A percentile compares a stretch with the other conserved stretches of the same genome.
Evolutionary conservation across 1,284 basidiomycete species (phyloP).

Genomic region (Neolentinus lepideus): DNA sequence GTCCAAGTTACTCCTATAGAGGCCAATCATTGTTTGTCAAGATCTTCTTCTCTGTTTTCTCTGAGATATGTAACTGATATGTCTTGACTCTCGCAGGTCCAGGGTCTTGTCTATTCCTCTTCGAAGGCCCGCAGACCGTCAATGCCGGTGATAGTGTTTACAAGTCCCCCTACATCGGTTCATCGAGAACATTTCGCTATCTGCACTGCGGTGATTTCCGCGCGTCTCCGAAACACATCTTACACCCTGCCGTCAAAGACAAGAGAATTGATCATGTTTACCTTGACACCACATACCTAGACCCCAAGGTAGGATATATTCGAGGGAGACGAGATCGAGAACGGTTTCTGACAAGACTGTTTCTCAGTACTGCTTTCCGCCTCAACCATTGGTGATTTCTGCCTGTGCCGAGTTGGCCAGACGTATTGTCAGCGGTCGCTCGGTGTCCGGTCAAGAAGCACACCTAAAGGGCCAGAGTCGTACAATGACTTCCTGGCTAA

Average conservation of each 20-base stretch:
- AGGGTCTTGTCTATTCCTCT: conserved; percentile 90
- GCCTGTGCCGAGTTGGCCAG: conserved; percentile 85
- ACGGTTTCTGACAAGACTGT: background rate
- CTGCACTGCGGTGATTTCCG: conserved; percentile 96
- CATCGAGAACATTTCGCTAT: conserved; percentile 72
- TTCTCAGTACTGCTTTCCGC: conserved; percentile 84
- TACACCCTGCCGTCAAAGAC: conserved; percentile 75
- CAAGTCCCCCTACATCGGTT: conserved; percentile 67
- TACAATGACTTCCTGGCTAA: conserved; percentile 24
- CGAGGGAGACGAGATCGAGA: background rate
- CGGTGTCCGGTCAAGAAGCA: conserved; percentile 17
- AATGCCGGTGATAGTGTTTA: conserved; percentile 79
- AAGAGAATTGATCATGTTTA: conserved; percentile 86
- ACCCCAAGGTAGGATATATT: conserved; percentile 59
- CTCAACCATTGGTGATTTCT: conserved; percentile 86
- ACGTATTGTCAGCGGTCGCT: conserved; percentile 41
- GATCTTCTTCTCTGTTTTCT: background rate
- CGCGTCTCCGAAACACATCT: conserved; percentile 77
- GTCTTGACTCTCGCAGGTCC: conserved; percentile 43
- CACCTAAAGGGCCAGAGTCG: conserved; percentile 9
- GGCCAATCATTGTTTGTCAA: conserved; percentile 81
- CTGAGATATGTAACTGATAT: background rate
- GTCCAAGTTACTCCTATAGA: conserved; percentile 92
- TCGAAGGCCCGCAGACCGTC: conserved; percentile 86
- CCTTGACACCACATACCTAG: conserved; percentile 94